These are phyloP conservation scores for Plasmodium blacklocki DNA, from an alignment of 169 alveolate genomes.

Conservation along the genomic window DNA sequence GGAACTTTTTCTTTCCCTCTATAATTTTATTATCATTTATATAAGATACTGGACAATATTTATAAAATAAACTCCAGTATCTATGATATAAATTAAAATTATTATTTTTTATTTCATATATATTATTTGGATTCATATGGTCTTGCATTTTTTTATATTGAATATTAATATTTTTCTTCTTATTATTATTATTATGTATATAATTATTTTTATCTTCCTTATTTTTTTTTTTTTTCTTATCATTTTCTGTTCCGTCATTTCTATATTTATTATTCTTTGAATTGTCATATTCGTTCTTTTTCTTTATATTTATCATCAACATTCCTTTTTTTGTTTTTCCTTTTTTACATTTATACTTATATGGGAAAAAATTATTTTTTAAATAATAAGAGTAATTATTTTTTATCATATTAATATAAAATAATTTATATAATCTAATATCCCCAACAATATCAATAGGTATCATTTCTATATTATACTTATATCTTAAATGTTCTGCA, in stretches of 20 bases:
- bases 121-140: too few relatives aligned
- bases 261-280: not conserved
- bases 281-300: not conserved
- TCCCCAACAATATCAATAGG: conserved; percentile 26
- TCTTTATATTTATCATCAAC: conserved; percentile 20
- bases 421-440: conserved; percentile 12
- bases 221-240: not conserved
- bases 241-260: not conserved
- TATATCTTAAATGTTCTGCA: not conserved
- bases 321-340: not conserved
- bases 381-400: conserved; percentile 54
- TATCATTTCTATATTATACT: conserved; percentile 10
- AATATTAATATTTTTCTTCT: too few relatives aligned
- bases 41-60: conserved; percentile 65
- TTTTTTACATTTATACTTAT: not conserved
- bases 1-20: conserved; percentile 27
- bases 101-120: not conserved
- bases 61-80: conserved; percentile 36
- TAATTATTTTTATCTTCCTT: not conserved
- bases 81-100: conserved; percentile 21
- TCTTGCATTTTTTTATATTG: not conserved
- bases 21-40: conserved; percentile 41
- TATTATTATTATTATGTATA: not conserved
- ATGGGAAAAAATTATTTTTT: conserved; percentile 65
- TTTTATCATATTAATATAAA: conserved; percentile 54